Evolutionary conservation across 148 eudicot genomes (phyloP).

Genomic region (Nepenthes gracilis): DNA sequence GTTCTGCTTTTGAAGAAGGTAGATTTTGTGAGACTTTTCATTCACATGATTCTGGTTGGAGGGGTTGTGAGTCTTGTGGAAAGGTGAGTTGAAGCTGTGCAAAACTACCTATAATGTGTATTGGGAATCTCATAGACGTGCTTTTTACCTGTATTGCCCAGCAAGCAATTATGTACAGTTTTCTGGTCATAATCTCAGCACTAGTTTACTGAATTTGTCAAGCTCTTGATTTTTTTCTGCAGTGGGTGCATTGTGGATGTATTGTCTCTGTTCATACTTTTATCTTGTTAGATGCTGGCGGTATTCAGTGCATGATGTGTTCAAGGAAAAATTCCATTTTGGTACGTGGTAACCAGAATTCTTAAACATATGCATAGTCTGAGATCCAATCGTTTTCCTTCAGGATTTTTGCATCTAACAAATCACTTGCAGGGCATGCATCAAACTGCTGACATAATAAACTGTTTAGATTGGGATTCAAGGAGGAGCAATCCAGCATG

Average conservation of each 20-base stretch:
- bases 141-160: too few relatives aligned
- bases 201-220: not conserved
- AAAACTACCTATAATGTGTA: not conserved
- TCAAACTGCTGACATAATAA: too few relatives aligned
- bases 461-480: too few relatives aligned
- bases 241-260: slow-evolving; percentile 88
- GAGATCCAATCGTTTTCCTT: not conserved
- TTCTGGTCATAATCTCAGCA: too few relatives aligned
- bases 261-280: slow-evolving; percentile 63
- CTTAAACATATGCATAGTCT: not conserved
- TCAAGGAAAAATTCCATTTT: slow-evolving; percentile 40
- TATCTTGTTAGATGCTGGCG: slow-evolving; percentile 71
- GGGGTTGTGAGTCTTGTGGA: slow-evolving; percentile 72
- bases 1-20: slow-evolving; percentile 68
- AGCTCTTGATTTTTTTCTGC: slow-evolving; percentile 19
- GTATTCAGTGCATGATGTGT: slow-evolving; percentile 58
- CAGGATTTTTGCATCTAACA: not conserved
- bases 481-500: too few relatives aligned
- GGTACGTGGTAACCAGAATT: slow-evolving; percentile 29
- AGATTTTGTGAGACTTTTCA: slow-evolving; percentile 73
- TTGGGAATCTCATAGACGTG: too few relatives aligned
- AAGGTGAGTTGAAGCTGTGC: slow-evolving; percentile 33
- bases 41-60: slow-evolving; percentile 65
- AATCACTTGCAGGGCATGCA: too few relatives aligned
- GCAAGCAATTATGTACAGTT: too few relatives aligned